Evolutionary conservation across 805 yeast species (phyloP).

Genomic region (Candida orba): DNA sequence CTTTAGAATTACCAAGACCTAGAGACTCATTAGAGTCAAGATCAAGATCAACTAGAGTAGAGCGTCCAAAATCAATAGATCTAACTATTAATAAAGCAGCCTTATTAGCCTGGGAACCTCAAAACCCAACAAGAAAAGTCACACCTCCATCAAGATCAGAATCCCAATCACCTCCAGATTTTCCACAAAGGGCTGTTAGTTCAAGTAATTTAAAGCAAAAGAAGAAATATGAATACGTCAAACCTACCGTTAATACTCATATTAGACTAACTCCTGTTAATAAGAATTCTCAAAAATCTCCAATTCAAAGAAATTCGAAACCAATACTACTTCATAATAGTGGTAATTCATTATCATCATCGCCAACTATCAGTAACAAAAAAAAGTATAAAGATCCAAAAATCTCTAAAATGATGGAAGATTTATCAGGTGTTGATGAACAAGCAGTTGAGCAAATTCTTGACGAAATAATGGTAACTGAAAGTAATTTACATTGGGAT

Average conservation of each 20-base stretch:
- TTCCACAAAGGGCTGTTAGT: not conserved
- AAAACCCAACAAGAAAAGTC: slow-evolving; percentile 6
- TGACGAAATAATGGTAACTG: slow-evolving; percentile 81
- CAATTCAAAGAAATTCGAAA: not conserved
- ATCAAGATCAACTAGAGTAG: slow-evolving; percentile 7
- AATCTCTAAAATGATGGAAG: slow-evolving; percentile 25
- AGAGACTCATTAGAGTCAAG: slow-evolving; percentile 2
- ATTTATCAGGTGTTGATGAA: slow-evolving; percentile 64
- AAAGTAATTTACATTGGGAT: slow-evolving; percentile 91
- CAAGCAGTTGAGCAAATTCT: slow-evolving; percentile 75
- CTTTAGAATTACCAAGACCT: slow-evolving; percentile 16
- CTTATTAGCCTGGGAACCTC: slow-evolving; percentile 21
- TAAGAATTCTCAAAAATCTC: not conserved
- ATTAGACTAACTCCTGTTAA: slow-evolving; percentile 18
- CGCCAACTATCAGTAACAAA: not conserved
- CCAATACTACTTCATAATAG: too few species aligned
- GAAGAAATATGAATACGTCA: slow-evolving; percentile 20
- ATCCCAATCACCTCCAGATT: not conserved
- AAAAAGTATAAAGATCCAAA: slow-evolving; percentile 17
- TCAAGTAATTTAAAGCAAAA: not conserved
- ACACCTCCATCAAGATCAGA: slow-evolving; percentile 6
- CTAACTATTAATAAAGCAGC: slow-evolving; percentile 22
- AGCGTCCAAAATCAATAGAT: slow-evolving; percentile 22
- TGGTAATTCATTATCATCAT: not conserved
- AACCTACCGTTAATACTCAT: slow-evolving; percentile 22